Percentiles rank a stretch among this genome's conserved stretches.
Conservation (phyloP, 495 filamentous ascomycete species). For the Tuber brumale region DNA sequence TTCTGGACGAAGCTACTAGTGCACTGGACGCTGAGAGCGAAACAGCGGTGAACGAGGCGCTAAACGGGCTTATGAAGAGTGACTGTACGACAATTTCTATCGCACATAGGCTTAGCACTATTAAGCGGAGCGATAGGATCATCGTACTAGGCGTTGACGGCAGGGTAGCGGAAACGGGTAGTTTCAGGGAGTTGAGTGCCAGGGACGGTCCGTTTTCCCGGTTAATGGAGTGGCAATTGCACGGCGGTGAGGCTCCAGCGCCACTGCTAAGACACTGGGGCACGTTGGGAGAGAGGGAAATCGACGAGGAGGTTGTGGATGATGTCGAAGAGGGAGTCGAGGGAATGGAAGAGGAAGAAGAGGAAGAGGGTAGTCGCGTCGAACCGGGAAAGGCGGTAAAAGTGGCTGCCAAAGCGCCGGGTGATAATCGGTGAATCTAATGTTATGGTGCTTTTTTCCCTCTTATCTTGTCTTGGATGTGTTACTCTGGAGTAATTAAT, state of each 20-base stretch:
- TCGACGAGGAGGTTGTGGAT: neutral
- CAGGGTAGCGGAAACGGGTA: constrained; percentile 80
- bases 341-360: neutral
- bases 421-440: neutral
- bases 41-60: constrained; percentile 85
- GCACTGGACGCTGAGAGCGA: constrained; percentile 97
- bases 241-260: constrained; percentile 56
- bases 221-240: constrained; percentile 99
- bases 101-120: constrained; percentile 88
- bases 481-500: neutral
- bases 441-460: neutral
- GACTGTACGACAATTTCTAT: constrained; percentile 81
- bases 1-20: constrained; percentile 89
- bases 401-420: neutral
- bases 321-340: neutral
- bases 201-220: constrained; percentile 80
- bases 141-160: constrained; percentile 81
- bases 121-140: constrained; percentile 88
- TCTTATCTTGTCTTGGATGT: neutral
- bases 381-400: neutral
- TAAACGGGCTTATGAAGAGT: constrained; percentile 75
- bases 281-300: neutral
- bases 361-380: neutral
- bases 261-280: constrained; percentile 1
- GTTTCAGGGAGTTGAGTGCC: constrained; percentile 66